Evolutionary conservation across 1,284 basidiomycete genomes (phyloP).

Genomic region (Trametes versicolor): DNA sequence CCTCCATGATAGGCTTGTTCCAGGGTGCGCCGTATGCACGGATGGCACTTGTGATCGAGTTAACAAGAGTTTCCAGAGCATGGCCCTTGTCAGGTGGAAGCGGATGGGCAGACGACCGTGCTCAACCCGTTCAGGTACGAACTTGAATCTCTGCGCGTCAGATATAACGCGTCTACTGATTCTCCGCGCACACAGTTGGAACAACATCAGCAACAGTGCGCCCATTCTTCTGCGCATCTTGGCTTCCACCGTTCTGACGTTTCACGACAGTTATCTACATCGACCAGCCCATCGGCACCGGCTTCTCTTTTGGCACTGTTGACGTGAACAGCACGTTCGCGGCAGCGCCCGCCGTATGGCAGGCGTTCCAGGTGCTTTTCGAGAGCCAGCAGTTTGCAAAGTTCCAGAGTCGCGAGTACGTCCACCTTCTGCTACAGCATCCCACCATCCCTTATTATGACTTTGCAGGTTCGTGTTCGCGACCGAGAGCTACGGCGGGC

Average conservation of each 20-base stretch:
- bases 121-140: conserved; percentile 63
- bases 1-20: conserved; percentile 73
- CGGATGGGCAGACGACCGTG: conserved; percentile 59
- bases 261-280: conserved; percentile 71
- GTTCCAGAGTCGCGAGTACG: conserved; percentile 65
- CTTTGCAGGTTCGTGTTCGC: conserved; percentile 64
- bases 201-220: conserved; percentile 71
- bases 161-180: background rate
- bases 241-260: background rate
- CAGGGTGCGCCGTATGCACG: conserved; percentile 53
- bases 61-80: conserved; percentile 52
- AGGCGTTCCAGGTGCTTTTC: conserved; percentile 74
- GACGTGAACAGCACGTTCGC: conserved; percentile 63
- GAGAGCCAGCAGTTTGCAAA: conserved; percentile 67
- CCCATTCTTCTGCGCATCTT: background rate
- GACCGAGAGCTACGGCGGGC: conserved; percentile 75
- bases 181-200: conserved; percentile 60
- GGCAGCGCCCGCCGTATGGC: conserved; percentile 65
- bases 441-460: background rate
- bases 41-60: background rate
- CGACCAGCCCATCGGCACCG: conserved; percentile 78
- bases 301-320: conserved; percentile 70
- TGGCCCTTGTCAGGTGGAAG: conserved; percentile 67
- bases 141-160: background rate
- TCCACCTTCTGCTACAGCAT: conserved; percentile 19